Evolutionary conservation across 1,139 yeast species (phyloP), one percentile per base, ranked within the genome.

Genomic region (Candida pseudoviswanathii): DNA sequence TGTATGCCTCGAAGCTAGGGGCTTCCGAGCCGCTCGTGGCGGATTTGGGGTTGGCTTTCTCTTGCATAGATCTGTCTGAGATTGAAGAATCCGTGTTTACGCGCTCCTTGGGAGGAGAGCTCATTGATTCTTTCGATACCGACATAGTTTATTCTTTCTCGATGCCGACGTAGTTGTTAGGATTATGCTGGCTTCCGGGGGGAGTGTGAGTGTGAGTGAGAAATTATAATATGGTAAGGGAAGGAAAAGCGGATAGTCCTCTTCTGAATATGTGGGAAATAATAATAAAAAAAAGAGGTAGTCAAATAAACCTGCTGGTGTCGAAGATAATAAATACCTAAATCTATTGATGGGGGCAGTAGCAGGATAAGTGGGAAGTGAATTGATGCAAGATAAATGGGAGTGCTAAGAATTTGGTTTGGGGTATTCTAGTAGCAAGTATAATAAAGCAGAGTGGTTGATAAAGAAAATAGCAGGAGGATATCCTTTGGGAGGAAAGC

Each of bases 1-100:
- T 62, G 55, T 73, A 73, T 8, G 74, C 66, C 46, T 64, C 66
- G 29, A 54, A 51, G 5, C 24, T 47, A 5, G 40, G 43, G 21
- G 40, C 11, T 31, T 16, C n/a, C 10, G 21, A 24, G 9, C 32
- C 21, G n/a, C 26, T 22, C 3, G 11, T 7, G 5, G 10, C 25
- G 10, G 16, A 16, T 16, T 16, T 16, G 16, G 16, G 16, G 16
- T 16, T 16, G 16, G 16, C 16, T 16, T 32, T 36, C 8, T 42
- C 45, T 24, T 41, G 41, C 29, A 45, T 42, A 2, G 54, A 46
- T 26, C 38, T 38, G 7, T 49, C 50, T 4, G 52, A 48, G 24
- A 44, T 25, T 25, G 54, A 46, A 21, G 52, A 51, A 37, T 51
- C 52, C 3, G 54, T 47, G 33, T 49, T 49, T 31, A 42, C 34